Base-by-base conservation (phyloP, 176 grass and related monocot genomes). In the Puya raimondii region DNA sequence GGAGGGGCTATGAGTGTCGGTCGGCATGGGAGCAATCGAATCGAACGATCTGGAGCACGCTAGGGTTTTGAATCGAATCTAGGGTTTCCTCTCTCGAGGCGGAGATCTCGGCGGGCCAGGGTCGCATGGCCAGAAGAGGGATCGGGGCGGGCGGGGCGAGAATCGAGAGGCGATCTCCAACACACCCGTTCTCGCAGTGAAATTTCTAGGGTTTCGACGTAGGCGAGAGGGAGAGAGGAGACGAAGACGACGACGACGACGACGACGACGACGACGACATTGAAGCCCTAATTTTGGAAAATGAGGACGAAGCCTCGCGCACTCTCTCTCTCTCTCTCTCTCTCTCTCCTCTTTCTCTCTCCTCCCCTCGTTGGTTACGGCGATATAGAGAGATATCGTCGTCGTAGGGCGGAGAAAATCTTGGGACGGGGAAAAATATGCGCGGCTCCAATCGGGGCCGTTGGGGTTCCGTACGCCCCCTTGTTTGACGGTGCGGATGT, bases 11-110 rank as follows among this genome's bases (percentile, higher is more conserved):
- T 72, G 49, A 20, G 73, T 64, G 47, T 86, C 80, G 64, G 57
- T 81, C 47, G 88, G 67, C 88, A 91, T 91, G 69, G 75, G 48
- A 49, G 68, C 26, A 29, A 66, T 63, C 77, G 50, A 68, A 84
- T 81, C 78, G 25, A 64, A 29, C 9, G 11, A 20, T 29, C 65
- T 48, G 33, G 33, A 5, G n/a, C 27, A 69, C n/a, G 21, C 48
- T 7, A 5, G 26, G 26, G 4, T 52, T 65, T 74, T 23, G 29
- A 17, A 12, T 13, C 3, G 29, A 3, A 50, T 48, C 54, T 64
- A 64, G 67, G 23, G 56, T 25, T 70, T 49, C 53, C 68, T 75
- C 64, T 16, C 64, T 57, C 14, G 51, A n/a, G 56, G 73, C 68
- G 65, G 15, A 12, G 64, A 18, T 70, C 0, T 23, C 15, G 23